Evolutionary conservation across 345 rosid species (phyloP).

Genomic region (Heritiera fomes): DNA sequence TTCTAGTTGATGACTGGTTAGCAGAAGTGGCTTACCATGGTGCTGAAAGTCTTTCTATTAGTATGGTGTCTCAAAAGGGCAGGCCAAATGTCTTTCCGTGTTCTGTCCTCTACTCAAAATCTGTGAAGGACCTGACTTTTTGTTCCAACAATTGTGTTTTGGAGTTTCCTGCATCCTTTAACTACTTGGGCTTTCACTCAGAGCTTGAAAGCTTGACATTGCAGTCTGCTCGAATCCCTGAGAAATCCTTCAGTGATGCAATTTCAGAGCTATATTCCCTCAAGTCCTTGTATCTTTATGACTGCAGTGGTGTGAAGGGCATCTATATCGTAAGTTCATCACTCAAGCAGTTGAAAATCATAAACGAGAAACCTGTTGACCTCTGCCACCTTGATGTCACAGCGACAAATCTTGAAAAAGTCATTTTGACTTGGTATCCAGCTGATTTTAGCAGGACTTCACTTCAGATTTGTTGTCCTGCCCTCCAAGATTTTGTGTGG

Average conservation of each 20-base stretch:
- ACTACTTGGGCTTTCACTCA: no score
- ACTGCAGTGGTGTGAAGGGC: neutral
- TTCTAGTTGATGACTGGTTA: no score
- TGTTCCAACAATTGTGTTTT: neutral
- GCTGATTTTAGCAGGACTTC: neutral
- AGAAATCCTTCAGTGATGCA: neutral
- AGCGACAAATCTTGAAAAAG: neutral
- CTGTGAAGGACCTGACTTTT: no score
- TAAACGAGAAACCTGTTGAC: neutral
- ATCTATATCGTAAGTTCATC: neutral
- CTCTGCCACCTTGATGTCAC: neutral
- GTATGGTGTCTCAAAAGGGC: no score
- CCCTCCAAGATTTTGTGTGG: slow-evolving; percentile 7
- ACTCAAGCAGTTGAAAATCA: slow-evolving; percentile 6
- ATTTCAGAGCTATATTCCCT: neutral
- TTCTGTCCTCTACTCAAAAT: no score
- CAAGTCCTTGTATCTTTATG: neutral
- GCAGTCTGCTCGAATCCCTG: slow-evolving; percentile 1
- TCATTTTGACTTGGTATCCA: slow-evolving; percentile 5
- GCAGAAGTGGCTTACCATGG: no score
- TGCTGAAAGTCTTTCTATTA: no score
- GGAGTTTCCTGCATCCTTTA: neutral
- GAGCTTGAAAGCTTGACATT: neutral
- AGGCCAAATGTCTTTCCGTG: no score
- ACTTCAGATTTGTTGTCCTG: neutral